These are phyloP conservation scores for Nannizzia gypsea DNA, from an alignment of 2,329 filamentous ascomycete genomes.

Conservation along the genomic window DNA sequence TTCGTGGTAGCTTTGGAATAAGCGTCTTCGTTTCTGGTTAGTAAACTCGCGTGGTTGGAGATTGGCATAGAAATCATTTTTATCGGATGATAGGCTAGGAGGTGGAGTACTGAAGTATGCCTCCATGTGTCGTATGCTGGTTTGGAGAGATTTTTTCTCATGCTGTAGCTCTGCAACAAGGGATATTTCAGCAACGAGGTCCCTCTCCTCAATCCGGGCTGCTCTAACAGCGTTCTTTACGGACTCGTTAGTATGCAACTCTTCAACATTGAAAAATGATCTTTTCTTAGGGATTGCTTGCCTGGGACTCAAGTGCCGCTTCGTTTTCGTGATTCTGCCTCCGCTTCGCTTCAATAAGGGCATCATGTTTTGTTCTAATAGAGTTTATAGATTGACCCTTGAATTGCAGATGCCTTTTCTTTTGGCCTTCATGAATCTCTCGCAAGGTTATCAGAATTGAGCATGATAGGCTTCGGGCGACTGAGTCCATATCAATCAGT, in stretches of 20 bases:
- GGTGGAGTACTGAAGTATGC: slow-evolving; percentile 30
- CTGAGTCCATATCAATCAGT: slow-evolving; percentile 22
- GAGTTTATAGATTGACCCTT: slow-evolving; percentile 23
- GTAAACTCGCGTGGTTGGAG: slow-evolving; percentile 27
- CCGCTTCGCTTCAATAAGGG: slow-evolving; percentile 21
- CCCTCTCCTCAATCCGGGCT: slow-evolving; percentile 31
- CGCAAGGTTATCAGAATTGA: slow-evolving; percentile 15
- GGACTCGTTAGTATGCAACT: background rate
- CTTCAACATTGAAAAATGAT: background rate
- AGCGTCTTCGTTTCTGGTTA: slow-evolving; percentile 31
- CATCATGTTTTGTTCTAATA: slow-evolving; percentile 23
- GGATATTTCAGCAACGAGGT: slow-evolving; percentile 35
- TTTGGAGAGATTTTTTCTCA: slow-evolving; percentile 32
- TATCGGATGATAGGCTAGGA: slow-evolving; percentile 11
- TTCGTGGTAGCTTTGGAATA: slow-evolving; percentile 35
- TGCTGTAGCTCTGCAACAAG: slow-evolving; percentile 34
- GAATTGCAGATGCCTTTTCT: slow-evolving; percentile 17
- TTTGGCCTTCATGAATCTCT: slow-evolving; percentile 7
- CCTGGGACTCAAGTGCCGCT: slow-evolving; percentile 30
- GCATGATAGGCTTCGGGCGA: slow-evolving; percentile 27
- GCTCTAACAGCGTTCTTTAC: slow-evolving; percentile 27
- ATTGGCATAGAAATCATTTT: slow-evolving; percentile 7
- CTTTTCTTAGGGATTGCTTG: slow-evolving; percentile 14
- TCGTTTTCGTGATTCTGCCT: slow-evolving; percentile 23
- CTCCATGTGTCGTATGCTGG: slow-evolving; percentile 38